These are phyloP conservation scores for Musa troglodytarum DNA, from an alignment of 176 grass and related monocot species.

Conservation along the genomic window DNA sequence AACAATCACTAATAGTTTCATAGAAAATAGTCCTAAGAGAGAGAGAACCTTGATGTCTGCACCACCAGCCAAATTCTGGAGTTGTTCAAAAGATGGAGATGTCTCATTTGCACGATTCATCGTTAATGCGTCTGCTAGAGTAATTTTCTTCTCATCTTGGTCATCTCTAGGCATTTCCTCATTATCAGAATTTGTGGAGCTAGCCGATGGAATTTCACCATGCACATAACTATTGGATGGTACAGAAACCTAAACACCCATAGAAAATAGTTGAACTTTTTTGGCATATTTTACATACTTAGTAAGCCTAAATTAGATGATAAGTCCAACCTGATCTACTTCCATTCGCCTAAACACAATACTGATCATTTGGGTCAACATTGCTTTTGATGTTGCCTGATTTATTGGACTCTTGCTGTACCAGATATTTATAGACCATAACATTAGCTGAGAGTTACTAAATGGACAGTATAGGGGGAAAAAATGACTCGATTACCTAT, in stretches of 20 bases:
- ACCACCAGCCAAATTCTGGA: constrained; percentile 93
- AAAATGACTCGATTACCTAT: constrained; percentile 53
- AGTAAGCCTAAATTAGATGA: not conserved
- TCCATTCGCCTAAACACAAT: constrained; percentile 98
- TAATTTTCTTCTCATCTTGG: constrained; percentile 53
- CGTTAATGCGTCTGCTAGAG: constrained; percentile 73
- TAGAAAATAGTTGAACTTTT: not conserved
- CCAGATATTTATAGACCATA: constrained; percentile 31
- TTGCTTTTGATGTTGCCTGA: constrained; percentile 97
- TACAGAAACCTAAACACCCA: constrained; percentile 44
- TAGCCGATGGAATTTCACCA: constrained; percentile 40
- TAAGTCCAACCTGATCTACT: constrained; percentile 52
- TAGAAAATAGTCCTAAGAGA: constrained; percentile 9
- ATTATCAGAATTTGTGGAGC: constrained; percentile 46
- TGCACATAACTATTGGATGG: constrained; percentile 33
- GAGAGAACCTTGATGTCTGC: constrained; percentile 86
- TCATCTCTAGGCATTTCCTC: constrained; percentile 47
- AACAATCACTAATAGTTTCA: not conserved
- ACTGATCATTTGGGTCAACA: constrained; percentile 99
- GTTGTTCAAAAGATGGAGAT: constrained; percentile 85
- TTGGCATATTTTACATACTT: not conserved
- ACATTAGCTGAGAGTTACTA: constrained; percentile 16
- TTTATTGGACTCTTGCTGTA: constrained; percentile 95
- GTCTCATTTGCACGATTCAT: constrained; percentile 42
- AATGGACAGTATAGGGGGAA: constrained; percentile 22